Base-by-base conservation (phyloP, 805 yeast species). In the Cephaloascus albidus region DNA sequence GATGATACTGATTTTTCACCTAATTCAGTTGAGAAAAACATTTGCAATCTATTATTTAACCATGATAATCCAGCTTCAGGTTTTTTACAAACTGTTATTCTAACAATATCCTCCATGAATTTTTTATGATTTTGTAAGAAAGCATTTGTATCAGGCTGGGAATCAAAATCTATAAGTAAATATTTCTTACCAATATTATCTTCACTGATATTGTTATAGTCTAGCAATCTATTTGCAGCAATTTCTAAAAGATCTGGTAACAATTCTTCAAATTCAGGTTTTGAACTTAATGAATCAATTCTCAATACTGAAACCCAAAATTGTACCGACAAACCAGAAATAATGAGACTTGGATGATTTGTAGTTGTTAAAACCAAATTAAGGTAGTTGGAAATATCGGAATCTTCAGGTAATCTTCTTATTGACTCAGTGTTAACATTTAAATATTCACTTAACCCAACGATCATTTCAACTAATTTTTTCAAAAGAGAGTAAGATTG, bases 251-350 rank as follows among this genome's bases (percentile, higher is more conserved):
- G 62, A 14, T 76, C 78, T 15, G 93, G 81, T 40, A 85, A 61
- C 14, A 82, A 58, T 5, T 62, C 61, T 38, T 70, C 68, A 33
- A 83, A 76, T 35, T 75, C 72, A 4, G 69, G 65, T 45, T 70
- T 72, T 10, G 77, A 75, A 43, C 81, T 68, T 36, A 84, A 65
- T 43, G 81, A 85, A 48, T 88, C 96, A 41, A 81, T 76, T 50
- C 99, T 72, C 38, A 94, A 63, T 47, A 90, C 77, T 2, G 90
- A 76, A 44, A 95, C 87, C 98, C 98, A 94, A 64, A 93, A 83
- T 55, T 88, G 96, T 38, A 93, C 61, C 0, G 96, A 85, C 15
- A 93, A 69, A 0, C 96, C 96, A 38, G 95, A 82, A 3, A 90
- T 81, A n/a, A 90, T 81, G 40, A 93, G 68, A 50, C 95, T 85